Base-by-base conservation (phyloP, 1,139 yeast genomes). In the Nakaseomyces kungkrabaensis region DNA sequence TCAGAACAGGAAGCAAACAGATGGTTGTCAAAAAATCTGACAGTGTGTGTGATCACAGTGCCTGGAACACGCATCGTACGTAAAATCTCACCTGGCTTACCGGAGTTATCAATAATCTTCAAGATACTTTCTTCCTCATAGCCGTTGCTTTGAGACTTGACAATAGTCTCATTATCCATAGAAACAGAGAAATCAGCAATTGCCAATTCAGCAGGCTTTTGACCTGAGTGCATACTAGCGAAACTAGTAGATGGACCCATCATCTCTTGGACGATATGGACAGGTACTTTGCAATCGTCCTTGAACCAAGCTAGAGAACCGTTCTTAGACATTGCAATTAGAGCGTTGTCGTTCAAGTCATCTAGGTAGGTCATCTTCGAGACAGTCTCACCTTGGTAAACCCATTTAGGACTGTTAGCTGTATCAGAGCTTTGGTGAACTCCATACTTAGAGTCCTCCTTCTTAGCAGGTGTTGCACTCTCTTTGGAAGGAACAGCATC, bases 301-400 rank as follows among this genome's bases (percentile, higher is more conserved):
- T 56, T 54, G 50, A 63, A 63, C 68, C 68, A 65, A 10, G 66
- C 68, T 36, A 65, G 45, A 9, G 67, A 62, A n/a, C 67, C 68
- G 48, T 56, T 61, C 11, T 56, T 50, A 5, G 66, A 57, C 66
- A 65, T 59, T 6, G 59, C 65, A 47, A 65, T 53, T 25, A 56
- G 51, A 8, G 59, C 54, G 31, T 56, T 57, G 32, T 58, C 63
- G 34, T 56, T 55, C 13, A 41, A 13, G 10, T 47, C 54, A 25
- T 52, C 54, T 41, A 63, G 46, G 40, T 56, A 55, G 13, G 52
- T 46, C 57, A 65, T 49, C 50, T 62, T 63, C 5, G 56, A 55
- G 11, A 65, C 56, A 34, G 58, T 59, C 50, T 63, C 66, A 32
- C 66, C 68, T 17, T 58, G 60, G 46, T 60, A 63, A 10, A 55